Evolutionary conservation across 306 rosid genomes (phyloP).

Genomic region (Lathyrus aphaca): DNA sequence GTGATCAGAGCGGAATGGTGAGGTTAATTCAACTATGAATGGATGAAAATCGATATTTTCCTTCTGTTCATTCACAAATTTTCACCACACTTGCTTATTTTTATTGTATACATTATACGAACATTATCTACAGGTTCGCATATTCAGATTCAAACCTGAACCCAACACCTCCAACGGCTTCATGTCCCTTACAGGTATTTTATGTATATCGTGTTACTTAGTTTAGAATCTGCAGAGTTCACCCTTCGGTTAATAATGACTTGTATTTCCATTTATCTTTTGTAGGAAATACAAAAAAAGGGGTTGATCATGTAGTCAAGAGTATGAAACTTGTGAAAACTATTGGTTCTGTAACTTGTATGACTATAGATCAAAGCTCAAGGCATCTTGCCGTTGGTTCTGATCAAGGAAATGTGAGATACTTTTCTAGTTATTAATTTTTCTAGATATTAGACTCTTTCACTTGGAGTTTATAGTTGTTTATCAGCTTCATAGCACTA

Average conservation of each 20-base stretch:
- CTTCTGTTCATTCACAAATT: neutral
- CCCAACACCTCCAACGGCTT: constrained; percentile 66
- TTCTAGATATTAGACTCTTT: neutral
- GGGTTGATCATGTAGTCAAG: constrained; percentile 64
- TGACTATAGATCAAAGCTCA: constrained; percentile 57
- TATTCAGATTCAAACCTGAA: constrained; percentile 79
- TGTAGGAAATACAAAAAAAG: constrained; percentile 76
- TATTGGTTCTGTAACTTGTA: constrained; percentile 63
- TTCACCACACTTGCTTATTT: neutral
- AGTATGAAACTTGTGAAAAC: constrained; percentile 69
- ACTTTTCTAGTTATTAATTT: neutral
- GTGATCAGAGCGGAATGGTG: constrained; percentile 88
- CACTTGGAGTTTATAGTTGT: neutral
- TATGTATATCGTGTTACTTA: constrained; percentile 19
- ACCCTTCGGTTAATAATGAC: constrained; percentile 16
- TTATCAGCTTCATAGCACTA: neutral
- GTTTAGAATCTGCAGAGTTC: neutral
- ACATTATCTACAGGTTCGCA: constrained; percentile 62
- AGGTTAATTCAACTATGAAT: constrained; percentile 36
- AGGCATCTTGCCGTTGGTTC: constrained; percentile 85
- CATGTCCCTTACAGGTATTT: constrained; percentile 74
- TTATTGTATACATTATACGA: constrained; percentile 21
- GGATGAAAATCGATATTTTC: constrained; percentile 15
- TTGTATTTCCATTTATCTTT: constrained; percentile 35
- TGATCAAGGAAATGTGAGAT: constrained; percentile 86